Evolutionary conservation across 2,329 filamentous ascomycete genomes (phyloP).

Genomic region (Paecilomyces formosus): DNA sequence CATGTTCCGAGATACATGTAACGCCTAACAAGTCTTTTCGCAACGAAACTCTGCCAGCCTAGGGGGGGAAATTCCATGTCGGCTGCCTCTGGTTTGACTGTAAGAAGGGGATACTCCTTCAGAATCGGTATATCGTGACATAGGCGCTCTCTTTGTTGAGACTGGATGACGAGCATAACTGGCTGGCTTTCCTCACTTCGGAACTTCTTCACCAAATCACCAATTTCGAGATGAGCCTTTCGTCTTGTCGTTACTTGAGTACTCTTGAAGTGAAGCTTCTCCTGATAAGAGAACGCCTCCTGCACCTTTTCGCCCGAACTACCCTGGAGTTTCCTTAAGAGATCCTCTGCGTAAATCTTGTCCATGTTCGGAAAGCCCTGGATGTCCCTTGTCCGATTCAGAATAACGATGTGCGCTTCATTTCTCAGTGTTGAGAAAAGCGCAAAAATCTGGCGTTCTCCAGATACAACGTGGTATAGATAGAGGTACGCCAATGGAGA

Average conservation of each 20-base stretch:
- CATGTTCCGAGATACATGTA: constrained; percentile 91
- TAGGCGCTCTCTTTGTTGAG: constrained; percentile 71
- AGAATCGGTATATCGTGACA: constrained; percentile 78
- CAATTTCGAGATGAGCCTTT: constrained; percentile 80
- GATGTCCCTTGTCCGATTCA: constrained; percentile 72
- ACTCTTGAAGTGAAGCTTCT: constrained; percentile 75
- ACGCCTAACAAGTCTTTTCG: constrained; percentile 76
- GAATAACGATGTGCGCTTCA: constrained; percentile 79
- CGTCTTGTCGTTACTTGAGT: constrained; percentile 82
- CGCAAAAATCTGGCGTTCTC: constrained; percentile 88
- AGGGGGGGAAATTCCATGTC: constrained; percentile 86
- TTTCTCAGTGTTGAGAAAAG: constrained; percentile 77
- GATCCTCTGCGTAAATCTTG: constrained; percentile 75
- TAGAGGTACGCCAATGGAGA: constrained; percentile 77
- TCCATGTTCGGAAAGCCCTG: constrained; percentile 86
- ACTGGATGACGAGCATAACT: constrained; percentile 81
- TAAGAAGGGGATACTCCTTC: constrained; percentile 74
- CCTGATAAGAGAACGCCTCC: constrained; percentile 78
- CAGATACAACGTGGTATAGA: constrained; percentile 83
- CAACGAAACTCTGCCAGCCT: constrained; percentile 87
- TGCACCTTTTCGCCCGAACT: constrained; percentile 66
- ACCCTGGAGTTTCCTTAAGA: constrained; percentile 57
- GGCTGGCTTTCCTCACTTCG: constrained; percentile 75
- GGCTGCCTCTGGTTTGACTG: constrained; percentile 70
- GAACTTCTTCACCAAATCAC: constrained; percentile 83